A percentile compares a stretch with the other conserved stretches of the same genome.
phyloP scores from a whole-genome alignment of 192 early-diverging fungal species.

The Podila horticola region DNA sequence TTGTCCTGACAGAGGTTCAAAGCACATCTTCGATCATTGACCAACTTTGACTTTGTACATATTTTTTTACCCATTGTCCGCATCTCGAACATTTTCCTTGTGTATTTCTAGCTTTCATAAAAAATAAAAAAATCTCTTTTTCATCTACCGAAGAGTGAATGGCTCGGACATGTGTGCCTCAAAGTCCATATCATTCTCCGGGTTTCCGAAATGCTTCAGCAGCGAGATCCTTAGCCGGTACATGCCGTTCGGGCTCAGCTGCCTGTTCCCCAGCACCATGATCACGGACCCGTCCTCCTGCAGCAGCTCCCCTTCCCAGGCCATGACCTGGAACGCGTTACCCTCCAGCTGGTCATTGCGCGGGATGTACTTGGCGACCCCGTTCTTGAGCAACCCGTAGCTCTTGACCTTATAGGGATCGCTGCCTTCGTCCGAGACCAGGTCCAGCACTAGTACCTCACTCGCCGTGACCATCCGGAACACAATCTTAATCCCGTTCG shows the following conservation, averaged over 20 bases:
- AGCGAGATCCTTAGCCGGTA: conserved; percentile 51
- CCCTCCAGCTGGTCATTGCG: conserved; percentile 41
- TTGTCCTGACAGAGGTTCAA: too few species aligned
- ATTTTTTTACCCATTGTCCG: too few species aligned
- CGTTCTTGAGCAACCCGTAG: conserved; percentile 32
- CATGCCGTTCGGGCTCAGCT: neutral
- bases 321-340: conserved; percentile 45
- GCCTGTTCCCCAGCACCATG: neutral
- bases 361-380: conserved; percentile 29
- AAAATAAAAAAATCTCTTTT: neutral
- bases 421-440: conserved; percentile 30
- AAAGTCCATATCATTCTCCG: conserved; percentile 46
- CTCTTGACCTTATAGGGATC: conserved; percentile 42
- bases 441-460: conserved; percentile 27
- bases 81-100: too few species aligned
- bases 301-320: conserved; percentile 31
- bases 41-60: too few species aligned
- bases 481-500: conserved; percentile 28
- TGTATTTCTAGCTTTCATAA: neutral
- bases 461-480: conserved; percentile 42
- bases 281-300: conserved; percentile 6
- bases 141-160: conserved; percentile 3
- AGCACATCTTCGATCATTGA: too few species aligned
- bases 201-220: conserved; percentile 53
- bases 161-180: conserved; percentile 40